Evolutionary conservation across 1,139 yeast genomes (phyloP).

Genomic region (Geotrichum restrictum): DNA sequence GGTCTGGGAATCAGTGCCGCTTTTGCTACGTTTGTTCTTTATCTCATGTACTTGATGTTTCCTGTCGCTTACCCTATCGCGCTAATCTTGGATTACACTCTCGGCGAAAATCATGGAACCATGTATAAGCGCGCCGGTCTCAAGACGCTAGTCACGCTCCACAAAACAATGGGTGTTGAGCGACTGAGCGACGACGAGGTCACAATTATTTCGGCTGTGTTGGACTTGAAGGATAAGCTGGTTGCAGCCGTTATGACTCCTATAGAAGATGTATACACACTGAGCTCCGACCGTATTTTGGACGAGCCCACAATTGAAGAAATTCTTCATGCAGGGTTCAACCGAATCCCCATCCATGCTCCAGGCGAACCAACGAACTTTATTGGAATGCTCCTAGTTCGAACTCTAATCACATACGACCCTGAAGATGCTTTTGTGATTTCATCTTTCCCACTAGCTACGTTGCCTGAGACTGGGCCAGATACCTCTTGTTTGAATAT

Average conservation of each 20-base stretch:
- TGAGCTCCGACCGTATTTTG: slow-evolving; percentile 77
- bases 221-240: slow-evolving; percentile 87
- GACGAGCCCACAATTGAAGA: slow-evolving; percentile 85
- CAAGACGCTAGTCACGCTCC: slow-evolving; percentile 87
- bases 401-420: slow-evolving; percentile 90
- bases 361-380: slow-evolving; percentile 88
- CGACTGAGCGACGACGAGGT: slow-evolving; percentile 91
- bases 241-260: slow-evolving; percentile 93
- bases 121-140: slow-evolving; percentile 89
- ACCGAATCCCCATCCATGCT: slow-evolving; percentile 87
- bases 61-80: slow-evolving; percentile 94
- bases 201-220: slow-evolving; percentile 88
- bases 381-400: slow-evolving; percentile 89
- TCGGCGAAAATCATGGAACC: slow-evolving; percentile 97
- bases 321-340: slow-evolving; percentile 89
- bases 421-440: slow-evolving; percentile 95
- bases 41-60: slow-evolving; percentile 82
- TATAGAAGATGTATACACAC: slow-evolving; percentile 80
- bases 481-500: slow-evolving; percentile 92
- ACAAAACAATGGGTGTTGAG: slow-evolving; percentile 83
- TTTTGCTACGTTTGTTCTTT: slow-evolving; percentile 81
- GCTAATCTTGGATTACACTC: slow-evolving; percentile 65
- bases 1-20: slow-evolving; percentile 89
- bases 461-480: slow-evolving; percentile 88
- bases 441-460: slow-evolving; percentile 89